These are phyloP conservation scores for Dichomitus squalens DNA, from an alignment of 1,284 basidiomycete species.

Conservation along the genomic window DNA sequence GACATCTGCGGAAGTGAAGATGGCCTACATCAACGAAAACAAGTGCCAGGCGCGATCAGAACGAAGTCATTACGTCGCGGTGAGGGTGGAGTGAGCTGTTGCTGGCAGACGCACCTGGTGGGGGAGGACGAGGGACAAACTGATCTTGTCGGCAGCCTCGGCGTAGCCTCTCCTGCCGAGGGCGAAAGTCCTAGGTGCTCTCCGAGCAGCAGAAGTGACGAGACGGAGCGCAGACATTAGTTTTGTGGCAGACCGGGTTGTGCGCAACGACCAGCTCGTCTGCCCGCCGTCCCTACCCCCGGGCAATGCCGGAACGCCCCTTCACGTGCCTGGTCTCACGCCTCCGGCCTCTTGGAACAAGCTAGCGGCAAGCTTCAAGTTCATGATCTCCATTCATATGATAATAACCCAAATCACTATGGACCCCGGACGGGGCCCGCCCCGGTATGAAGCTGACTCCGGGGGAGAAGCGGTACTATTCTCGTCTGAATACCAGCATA, in stretches of 20 bases:
- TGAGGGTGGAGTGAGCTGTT: not conserved
- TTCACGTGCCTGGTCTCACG: constrained; percentile 7
- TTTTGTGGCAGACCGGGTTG: constrained; percentile 24
- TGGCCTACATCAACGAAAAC: constrained; percentile 54
- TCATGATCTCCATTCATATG: too few species aligned
- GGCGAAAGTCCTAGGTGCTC: constrained; percentile 53
- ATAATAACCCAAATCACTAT: too few species aligned
- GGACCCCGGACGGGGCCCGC: too few species aligned
- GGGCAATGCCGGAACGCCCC: constrained; percentile 20
- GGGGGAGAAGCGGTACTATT: too few species aligned
- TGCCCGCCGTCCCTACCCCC: constrained; percentile 18
- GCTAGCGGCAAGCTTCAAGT: too few species aligned
- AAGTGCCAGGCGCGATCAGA: constrained; percentile 3
- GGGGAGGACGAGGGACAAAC: constrained; percentile 88
- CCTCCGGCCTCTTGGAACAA: not conserved
- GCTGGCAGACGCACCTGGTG: constrained; percentile 74
- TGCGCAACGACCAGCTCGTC: constrained; percentile 26
- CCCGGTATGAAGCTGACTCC: too few species aligned
- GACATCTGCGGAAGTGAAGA: constrained; percentile 87
- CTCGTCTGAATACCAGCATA: too few species aligned
- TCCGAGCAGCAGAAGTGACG: constrained; percentile 63
- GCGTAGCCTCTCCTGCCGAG: constrained; percentile 83
- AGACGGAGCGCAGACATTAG: constrained; percentile 78
- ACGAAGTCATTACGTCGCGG: not conserved
- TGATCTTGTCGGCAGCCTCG: constrained; percentile 85